These are phyloP conservation scores for Hypoxylon trugodes DNA, from an alignment of 495 filamentous ascomycete genomes.

Conservation along the genomic window DNA sequence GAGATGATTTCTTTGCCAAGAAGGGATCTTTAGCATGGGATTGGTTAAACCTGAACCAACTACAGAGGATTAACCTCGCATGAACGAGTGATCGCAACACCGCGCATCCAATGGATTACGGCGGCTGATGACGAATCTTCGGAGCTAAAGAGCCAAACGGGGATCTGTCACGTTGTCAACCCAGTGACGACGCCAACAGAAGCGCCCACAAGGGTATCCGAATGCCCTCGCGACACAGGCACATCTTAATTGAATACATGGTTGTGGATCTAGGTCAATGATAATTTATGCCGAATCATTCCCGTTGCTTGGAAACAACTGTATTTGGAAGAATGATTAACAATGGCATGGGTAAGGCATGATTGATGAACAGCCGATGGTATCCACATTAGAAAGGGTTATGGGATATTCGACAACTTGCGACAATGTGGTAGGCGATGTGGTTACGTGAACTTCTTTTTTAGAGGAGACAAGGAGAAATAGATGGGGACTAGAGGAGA, in stretches of 20 bases:
- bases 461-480: no score
- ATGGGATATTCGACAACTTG: background rate
- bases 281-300: slow-evolving; percentile 17
- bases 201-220: background rate
- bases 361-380: slow-evolving; percentile 10
- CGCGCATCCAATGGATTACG: slow-evolving; percentile 25
- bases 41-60: slow-evolving; percentile 4
- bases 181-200: slow-evolving; percentile 10
- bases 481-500: slow-evolving; percentile 10
- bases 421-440: slow-evolving; percentile 4
- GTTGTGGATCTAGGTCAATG: slow-evolving; percentile 4
- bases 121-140: slow-evolving; percentile 26
- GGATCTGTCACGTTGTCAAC: background rate
- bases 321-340: background rate
- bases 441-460: no score
- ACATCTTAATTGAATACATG: slow-evolving; percentile 3
- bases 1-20: background rate
- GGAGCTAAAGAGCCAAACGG: background rate
- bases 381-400: slow-evolving; percentile 1
- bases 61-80: slow-evolving; percentile 27
- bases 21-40: slow-evolving; percentile 1
- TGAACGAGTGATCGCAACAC: slow-evolving; percentile 8
- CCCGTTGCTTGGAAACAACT: background rate
- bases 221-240: slow-evolving; percentile 1
- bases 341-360: slow-evolving; percentile 6